Evolutionary conservation across 441 rosid species (phyloP), one percentile per base, ranked within the genome.

Genomic region (Metrosideros polymorpha): DNA sequence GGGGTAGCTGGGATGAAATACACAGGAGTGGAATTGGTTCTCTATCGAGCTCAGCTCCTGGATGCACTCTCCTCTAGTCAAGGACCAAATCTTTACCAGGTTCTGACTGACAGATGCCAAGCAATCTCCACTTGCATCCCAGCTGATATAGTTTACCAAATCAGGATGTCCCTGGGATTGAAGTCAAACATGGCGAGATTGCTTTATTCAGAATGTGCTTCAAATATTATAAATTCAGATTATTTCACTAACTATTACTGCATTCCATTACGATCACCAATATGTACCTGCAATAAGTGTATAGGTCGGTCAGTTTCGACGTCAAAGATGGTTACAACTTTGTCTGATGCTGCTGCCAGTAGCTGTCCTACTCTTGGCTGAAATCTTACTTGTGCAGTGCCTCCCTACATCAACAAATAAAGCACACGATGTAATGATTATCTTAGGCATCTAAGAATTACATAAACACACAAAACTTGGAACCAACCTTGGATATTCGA

Each of bases 101-200:
- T 90, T 92, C 86, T 91, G 89, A 85, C 96, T 93, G 18, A 94
- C 95, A 45, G 94, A 91, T 63, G 98, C 98, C 90, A 95, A 84
- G 85, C 83, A 83, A 84, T 94, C 93, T 85, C 98, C 97, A 76
- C 13, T 90, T 79, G 93, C 90, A 89, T 94, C 94, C 98, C 98
- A 95, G 85, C 93, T 94, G 57, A 94, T 87, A 88, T 89, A 94
- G 87, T 90, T 92, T 39, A 95, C 92, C 91, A 90, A 86, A 82
- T 92, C 94, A 25, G 92, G 82, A 53, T 94, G 94, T 29, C 95
- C 96, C 96, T 93, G 91, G 45, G 5, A 57, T 76, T 32, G 56
- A 55, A 61, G 29, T 71, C 82, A 10, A 82, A 82, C 55, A 52
- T 42, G 50, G 24, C 15, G 18, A 47, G 51, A 87, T 29, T 39